A percentile compares a stretch with the other conserved stretches of the same genome.
phyloP scores from a whole-genome alignment of 108 stramenopile species.

The Stephanodiscus minutulus region DNA sequence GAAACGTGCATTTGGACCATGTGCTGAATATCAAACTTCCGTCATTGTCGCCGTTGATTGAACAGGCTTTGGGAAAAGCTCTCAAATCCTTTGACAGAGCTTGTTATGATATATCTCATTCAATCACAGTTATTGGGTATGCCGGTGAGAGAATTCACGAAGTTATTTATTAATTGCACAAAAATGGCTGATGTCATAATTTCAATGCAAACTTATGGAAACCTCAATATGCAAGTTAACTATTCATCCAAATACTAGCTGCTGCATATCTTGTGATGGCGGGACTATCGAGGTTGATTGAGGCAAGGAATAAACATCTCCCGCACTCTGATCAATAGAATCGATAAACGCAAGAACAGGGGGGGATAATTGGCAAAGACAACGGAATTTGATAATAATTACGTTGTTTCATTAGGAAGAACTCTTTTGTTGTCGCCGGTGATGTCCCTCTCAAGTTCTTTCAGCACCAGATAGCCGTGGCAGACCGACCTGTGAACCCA shows the following conservation, averaged over 20 bases:
- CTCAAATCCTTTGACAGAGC: conserved; percentile 18
- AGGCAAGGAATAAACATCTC: conserved; percentile 7
- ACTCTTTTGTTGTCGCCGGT: no score
- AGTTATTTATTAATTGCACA: no score
- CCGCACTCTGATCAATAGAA: background rate
- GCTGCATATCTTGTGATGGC: conserved; percentile 25
- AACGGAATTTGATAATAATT: no score
- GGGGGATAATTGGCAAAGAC: no score
- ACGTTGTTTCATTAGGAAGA: no score
- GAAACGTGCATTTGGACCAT: conserved; percentile 17
- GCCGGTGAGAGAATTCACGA: background rate
- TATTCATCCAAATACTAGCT: background rate
- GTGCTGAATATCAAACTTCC: conserved; percentile 9
- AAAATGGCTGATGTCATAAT: no score
- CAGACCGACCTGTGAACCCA: no score
- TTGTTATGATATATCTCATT: conserved; percentile 14
- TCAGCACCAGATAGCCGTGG: no score
- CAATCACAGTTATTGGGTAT: conserved; percentile 12
- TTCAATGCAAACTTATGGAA: no score
- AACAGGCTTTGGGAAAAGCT: conserved; percentile 5
- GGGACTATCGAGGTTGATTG: conserved; percentile 14
- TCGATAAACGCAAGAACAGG: no score
- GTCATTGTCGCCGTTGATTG: conserved; percentile 11
- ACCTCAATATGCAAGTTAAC: no score
- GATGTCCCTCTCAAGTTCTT: no score